Evolutionary conservation across 1,139 yeast species (phyloP), one percentile per base, ranked within the genome.

Genomic region (Suhomyces coccinellae): DNA sequence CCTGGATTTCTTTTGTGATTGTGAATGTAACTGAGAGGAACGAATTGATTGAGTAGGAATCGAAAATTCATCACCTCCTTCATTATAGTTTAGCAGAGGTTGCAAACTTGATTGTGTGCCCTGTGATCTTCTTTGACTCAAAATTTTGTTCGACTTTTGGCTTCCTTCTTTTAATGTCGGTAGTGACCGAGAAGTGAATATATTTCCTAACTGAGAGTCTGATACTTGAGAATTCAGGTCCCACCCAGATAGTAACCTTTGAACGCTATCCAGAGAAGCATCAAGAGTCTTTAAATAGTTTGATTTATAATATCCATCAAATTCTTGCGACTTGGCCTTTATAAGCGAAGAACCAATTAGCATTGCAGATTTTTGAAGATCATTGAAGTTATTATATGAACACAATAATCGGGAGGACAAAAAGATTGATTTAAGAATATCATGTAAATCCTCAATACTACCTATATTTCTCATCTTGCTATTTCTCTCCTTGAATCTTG

Each of bases 161-260:
- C 33, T 36, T 9, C 63, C 47, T 12, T 63, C 50, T 28, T 54
- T 61, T 26, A 26, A 12, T 3, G 12, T 4, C 11, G 29, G 29
- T 5, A 26, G 12, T 6, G 29, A 26, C 29, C 2, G 29, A 11
- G 29, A 11, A 26, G 24, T 4, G 8, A 20, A 4, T 5, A 20
- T 6, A 20, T 20, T 20, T 9, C 7, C 24, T 6, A 2, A 20
- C 7, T 20, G 24, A 20, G 24, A 20, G 9, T 20, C 24, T 20
- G 24, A 20, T 20, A 13, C 24, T 5, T 9, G 29, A 13, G 11
- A 44, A 49, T 12, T 46, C 51, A 12, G 38, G 45, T 65, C 67
- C 75, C 75, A 70, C 11, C 55, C 59, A 11, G 49, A 52, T 13
- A 69, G 34, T 8, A 69, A 51, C 5, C 55, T 47, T 38, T 57